Conservation (phyloP, 495 filamentous ascomycete genomes). For the Aspergillus egyptiacus region DNA sequence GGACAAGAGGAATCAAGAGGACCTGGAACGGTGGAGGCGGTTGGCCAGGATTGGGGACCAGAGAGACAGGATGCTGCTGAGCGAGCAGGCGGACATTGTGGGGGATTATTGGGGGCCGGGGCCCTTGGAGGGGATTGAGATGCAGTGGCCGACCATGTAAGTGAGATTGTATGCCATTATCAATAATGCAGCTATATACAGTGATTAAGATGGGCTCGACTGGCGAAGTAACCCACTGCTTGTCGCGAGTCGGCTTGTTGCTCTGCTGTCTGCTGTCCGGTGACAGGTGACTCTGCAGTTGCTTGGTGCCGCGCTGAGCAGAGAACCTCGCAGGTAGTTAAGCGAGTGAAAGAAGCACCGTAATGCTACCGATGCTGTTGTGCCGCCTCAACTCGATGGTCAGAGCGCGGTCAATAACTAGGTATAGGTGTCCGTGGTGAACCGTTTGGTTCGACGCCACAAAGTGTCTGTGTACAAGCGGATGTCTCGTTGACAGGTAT, state of each 20-base stretch:
- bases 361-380: background rate
- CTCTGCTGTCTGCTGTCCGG: background rate
- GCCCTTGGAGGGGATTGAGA: background rate
- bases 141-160: background rate
- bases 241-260: background rate
- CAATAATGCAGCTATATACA: conserved; percentile 1
- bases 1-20: conserved; percentile 31
- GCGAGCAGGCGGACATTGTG: conserved; percentile 36
- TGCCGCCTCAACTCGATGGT: background rate
- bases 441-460: background rate
- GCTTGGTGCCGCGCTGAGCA: background rate
- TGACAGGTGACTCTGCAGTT: conserved; percentile 2
- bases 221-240: conserved; percentile 4
- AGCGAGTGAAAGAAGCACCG: background rate
- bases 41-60: conserved; percentile 30
- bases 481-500: background rate
- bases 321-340: background rate
- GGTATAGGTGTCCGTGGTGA: background rate
- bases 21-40: conserved; percentile 30
- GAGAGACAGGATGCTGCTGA: conserved; percentile 31
- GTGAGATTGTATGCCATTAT: background rate
- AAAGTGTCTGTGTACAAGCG: background rate
- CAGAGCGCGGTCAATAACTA: background rate
- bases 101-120: conserved; percentile 28
- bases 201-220: background rate